Percentiles rank a stretch among this genome's conserved stretches.
phyloP scores from a whole-genome alignment of 2,329 filamentous ascomycete species.

The Aspergillus fumigatus region DNA sequence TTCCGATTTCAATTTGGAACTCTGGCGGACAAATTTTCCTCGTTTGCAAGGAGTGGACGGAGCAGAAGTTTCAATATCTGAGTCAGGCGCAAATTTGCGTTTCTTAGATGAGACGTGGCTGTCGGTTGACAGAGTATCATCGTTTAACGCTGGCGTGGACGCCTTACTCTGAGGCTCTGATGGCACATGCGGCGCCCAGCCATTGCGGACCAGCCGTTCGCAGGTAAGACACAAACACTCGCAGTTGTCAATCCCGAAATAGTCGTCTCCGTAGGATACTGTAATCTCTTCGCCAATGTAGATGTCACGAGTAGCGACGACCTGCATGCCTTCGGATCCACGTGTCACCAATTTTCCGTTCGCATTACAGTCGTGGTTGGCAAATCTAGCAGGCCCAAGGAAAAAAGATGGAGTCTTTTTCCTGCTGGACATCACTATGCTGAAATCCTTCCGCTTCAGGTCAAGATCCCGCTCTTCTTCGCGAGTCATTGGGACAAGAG shows the following conservation, averaged over 20 bases:
- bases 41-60: constrained; percentile 30
- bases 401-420: constrained; percentile 90
- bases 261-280: constrained; percentile 90
- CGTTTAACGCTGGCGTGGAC: constrained; percentile 28
- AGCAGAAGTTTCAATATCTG: constrained; percentile 23
- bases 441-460: constrained; percentile 84
- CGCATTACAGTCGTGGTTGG: constrained; percentile 93
- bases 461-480: constrained; percentile 84
- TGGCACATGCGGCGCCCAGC: constrained; percentile 62
- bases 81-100: constrained; percentile 23
- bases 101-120: constrained; percentile 21
- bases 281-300: constrained; percentile 90
- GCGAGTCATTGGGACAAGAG: constrained; percentile 85
- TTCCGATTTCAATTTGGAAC: constrained; percentile 35
- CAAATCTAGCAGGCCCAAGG: constrained; percentile 90
- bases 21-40: constrained; percentile 29
- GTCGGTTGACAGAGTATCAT: constrained; percentile 19
- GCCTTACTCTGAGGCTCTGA: constrained; percentile 31
- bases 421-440: constrained; percentile 88
- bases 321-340: constrained; percentile 82
- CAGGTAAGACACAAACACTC: constrained; percentile 91
- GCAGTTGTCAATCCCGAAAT: constrained; percentile 92
- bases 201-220: constrained; percentile 69
- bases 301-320: constrained; percentile 78
- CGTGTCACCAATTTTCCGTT: constrained; percentile 84